Conservation (phyloP, 139 green algal species). For the Coelastrella sp. region DNA sequence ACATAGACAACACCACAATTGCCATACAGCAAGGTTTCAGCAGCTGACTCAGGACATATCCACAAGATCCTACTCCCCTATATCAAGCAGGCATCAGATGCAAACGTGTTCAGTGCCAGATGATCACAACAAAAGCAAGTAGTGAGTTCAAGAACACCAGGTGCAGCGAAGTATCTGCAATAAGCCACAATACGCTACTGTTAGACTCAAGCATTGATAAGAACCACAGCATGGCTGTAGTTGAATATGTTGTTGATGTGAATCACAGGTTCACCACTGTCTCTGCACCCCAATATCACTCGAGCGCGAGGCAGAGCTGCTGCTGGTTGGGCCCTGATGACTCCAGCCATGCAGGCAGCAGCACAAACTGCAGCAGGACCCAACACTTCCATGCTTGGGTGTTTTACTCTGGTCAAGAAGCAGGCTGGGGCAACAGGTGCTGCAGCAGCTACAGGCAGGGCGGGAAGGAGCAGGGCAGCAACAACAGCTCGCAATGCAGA, state of each 20-base stretch:
- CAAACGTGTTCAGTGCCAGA: too few relatives aligned
- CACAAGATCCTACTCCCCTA: too few relatives aligned
- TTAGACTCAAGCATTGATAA: too few relatives aligned
- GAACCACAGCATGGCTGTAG: too few relatives aligned
- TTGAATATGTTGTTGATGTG: not conserved
- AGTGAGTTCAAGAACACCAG: too few relatives aligned
- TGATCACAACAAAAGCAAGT: too few relatives aligned
- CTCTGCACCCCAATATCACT: slow-evolving; percentile 35
- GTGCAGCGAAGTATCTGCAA: too few relatives aligned
- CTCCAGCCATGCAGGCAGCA: slow-evolving; percentile 33
- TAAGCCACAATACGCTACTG: too few relatives aligned
- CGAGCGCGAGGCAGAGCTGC: slow-evolving; percentile 21
- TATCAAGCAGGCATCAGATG: too few relatives aligned
- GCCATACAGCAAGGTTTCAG: too few relatives aligned
- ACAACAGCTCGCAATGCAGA: not conserved
- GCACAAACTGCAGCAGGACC: slow-evolving; percentile 14
- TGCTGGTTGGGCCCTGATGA: slow-evolving; percentile 21
- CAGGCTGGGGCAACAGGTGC: not conserved
- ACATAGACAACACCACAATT: too few relatives aligned
- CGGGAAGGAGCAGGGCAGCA: slow-evolving; percentile 4
- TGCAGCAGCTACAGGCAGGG: slow-evolving; percentile 15
- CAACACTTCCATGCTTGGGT: slow-evolving; percentile 15
- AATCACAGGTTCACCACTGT: slow-evolving; percentile 36
- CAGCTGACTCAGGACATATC: too few relatives aligned
- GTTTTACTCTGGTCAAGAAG: slow-evolving; percentile 38